phyloP scores from a whole-genome alignment of 352 stramenopile genomes.

The Globisporangium irregulare region DNA sequence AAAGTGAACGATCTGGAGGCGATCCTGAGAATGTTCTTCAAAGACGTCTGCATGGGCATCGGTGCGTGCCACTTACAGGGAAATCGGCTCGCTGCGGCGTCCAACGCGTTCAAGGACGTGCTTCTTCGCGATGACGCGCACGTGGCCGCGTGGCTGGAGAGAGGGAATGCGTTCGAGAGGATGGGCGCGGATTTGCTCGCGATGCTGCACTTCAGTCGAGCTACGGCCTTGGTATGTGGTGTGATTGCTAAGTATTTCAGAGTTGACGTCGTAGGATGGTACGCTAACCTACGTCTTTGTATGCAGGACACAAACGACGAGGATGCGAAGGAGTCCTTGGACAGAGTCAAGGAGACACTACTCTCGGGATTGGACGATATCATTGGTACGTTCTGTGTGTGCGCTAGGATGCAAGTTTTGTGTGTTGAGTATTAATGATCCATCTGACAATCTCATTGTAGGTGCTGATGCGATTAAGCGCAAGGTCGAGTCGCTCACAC shows the following conservation, averaged over 20 bases:
- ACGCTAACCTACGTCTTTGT: background rate
- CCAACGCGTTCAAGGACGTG: conserved; percentile 70
- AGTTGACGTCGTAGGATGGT: background rate
- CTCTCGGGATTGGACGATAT: conserved; percentile 20
- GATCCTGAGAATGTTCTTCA: conserved; percentile 67
- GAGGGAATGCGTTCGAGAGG: conserved; percentile 50
- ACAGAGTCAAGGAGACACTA: conserved; percentile 32
- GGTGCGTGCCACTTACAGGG: conserved; percentile 35
- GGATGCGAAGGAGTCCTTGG: conserved; percentile 24
- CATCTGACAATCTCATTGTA: background rate
- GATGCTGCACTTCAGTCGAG: conserved; percentile 67
- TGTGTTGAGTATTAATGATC: background rate
- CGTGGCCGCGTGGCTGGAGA: conserved; percentile 44
- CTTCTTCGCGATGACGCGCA: conserved; percentile 50
- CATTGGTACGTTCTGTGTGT: conserved; percentile 1
- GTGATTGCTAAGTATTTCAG: background rate
- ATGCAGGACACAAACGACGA: conserved; percentile 31
- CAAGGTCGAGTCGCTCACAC: conserved; percentile 5
- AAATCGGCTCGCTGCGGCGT: conserved; percentile 31
- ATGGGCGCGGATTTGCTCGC: conserved; percentile 53
- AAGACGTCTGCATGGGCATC: conserved; percentile 58
- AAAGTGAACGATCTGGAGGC: conserved; percentile 49
- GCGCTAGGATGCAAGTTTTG: background rate
- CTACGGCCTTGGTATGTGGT: conserved; percentile 37
- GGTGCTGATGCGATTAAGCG: background rate